These are phyloP conservation scores for Aspergillus haitiensis DNA, from an alignment of 495 filamentous ascomycete species.

Conservation along the genomic window DNA sequence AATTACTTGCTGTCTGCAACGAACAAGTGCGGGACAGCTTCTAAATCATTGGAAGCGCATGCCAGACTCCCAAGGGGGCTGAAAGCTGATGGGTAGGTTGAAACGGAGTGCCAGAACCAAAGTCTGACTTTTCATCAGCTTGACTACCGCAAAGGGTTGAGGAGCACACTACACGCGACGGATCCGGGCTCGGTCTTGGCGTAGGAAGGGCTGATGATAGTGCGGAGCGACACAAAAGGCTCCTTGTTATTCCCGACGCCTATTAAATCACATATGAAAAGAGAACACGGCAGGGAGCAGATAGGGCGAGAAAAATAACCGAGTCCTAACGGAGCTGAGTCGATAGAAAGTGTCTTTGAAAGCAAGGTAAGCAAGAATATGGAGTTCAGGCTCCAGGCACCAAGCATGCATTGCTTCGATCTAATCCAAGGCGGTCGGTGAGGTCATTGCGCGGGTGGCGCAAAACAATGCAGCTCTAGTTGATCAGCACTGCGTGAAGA, in stretches of 20 bases:
- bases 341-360: background rate
- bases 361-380: background rate
- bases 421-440: constrained; percentile 8
- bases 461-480: constrained; percentile 7
- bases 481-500: constrained; percentile 4
- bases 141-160: constrained; percentile 10
- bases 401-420: constrained; percentile 6
- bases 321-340: background rate
- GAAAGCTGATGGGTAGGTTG: constrained; percentile 4
- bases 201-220: background rate
- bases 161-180: constrained; percentile 12
- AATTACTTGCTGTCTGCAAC: background rate
- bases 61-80: background rate
- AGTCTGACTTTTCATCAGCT: constrained; percentile 9
- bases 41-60: constrained; percentile 6
- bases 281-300: background rate
- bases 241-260: background rate
- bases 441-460: constrained; percentile 20
- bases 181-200: constrained; percentile 16
- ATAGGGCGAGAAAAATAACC: background rate
- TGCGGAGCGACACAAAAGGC: background rate
- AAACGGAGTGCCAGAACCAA: background rate
- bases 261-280: background rate
- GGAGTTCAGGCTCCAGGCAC: constrained; percentile 7
- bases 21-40: background rate